Evolutionary conservation across 1,284 basidiomycete species (phyloP).

Genomic region (Sanguinoderma infundibulare): DNA sequence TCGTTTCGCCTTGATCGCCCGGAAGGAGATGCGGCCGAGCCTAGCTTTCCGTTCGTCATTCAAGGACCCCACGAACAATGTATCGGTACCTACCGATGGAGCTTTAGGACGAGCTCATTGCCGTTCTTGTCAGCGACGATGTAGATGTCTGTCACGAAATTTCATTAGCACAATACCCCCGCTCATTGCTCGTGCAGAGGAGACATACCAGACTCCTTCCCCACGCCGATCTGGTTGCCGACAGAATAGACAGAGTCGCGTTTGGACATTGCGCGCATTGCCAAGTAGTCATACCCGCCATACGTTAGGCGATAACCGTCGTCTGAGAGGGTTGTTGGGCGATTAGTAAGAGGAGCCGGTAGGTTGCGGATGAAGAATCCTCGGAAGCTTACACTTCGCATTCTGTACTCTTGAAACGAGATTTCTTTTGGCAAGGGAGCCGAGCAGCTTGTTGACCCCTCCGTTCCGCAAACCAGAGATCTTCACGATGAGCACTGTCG

Average conservation of each 20-base stretch:
- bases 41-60: constrained; percentile 44
- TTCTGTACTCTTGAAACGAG: constrained; percentile 91
- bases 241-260: constrained; percentile 87
- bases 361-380: not conserved
- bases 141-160: constrained; percentile 77
- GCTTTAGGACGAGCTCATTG: constrained; percentile 88
- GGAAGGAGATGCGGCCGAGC: constrained; percentile 94
- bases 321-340: constrained; percentile 54
- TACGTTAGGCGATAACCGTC: constrained; percentile 98
- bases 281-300: constrained; percentile 96
- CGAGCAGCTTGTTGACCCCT: constrained; percentile 92
- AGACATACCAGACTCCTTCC: constrained; percentile 89
- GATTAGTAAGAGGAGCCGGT: not conserved
- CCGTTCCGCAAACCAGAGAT: constrained; percentile 91
- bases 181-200: too few species aligned
- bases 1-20: constrained; percentile 95
- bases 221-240: constrained; percentile 97
- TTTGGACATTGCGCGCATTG: constrained; percentile 92
- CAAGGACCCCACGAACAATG: not conserved
- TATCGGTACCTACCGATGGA: constrained; percentile 73
- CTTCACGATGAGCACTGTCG: constrained; percentile 86
- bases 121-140: constrained; percentile 87
- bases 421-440: constrained; percentile 89
- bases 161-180: not conserved
- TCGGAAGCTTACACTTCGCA: constrained; percentile 72